A percentile compares a stretch with the other conserved stretches of the same genome.
Conservation (phyloP, 179 eudicot species). For the Amaranthus tricolor region DNA sequence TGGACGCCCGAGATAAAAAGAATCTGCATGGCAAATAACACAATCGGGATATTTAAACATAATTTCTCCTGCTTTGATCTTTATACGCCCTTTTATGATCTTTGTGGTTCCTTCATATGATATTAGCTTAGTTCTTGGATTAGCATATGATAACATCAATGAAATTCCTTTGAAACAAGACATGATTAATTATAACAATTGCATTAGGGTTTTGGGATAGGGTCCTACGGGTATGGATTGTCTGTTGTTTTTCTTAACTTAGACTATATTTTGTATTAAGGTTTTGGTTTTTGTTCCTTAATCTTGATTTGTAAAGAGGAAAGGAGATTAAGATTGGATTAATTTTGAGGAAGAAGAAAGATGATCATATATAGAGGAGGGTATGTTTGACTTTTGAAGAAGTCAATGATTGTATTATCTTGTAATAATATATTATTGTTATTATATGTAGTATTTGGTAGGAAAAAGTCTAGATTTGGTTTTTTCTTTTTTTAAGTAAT, state of each 20-base stretch:
- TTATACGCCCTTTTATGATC: constrained; percentile 31
- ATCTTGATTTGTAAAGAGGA: not conserved
- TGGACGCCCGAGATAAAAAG: constrained; percentile 76
- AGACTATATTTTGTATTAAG: too few species aligned
- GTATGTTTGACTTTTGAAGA: constrained; percentile 29
- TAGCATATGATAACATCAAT: not conserved
- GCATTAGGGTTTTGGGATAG: too few species aligned
- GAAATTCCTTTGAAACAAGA: constrained; percentile 15
- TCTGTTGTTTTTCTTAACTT: too few species aligned
- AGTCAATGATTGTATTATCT: constrained; percentile 9
- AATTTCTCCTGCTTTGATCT: constrained; percentile 65
- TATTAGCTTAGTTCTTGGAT: constrained; percentile 44
- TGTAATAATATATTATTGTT: not conserved
- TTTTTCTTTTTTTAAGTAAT: not conserved
- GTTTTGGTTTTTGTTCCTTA: too few species aligned
- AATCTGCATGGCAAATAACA: constrained; percentile 76
- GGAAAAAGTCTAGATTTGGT: constrained; percentile 36
- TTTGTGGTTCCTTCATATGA: constrained; percentile 60
- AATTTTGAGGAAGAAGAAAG: not conserved
- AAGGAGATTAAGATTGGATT: not conserved
- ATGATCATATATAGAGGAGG: constrained; percentile 10
- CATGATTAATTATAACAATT: not conserved
- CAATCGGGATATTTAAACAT: constrained; percentile 89
- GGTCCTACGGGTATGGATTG: too few species aligned
- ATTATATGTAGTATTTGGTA: not conserved